phyloP scores from a whole-genome alignment of 176 grass and related monocot genomes.

The Alloteropsis semialata region DNA sequence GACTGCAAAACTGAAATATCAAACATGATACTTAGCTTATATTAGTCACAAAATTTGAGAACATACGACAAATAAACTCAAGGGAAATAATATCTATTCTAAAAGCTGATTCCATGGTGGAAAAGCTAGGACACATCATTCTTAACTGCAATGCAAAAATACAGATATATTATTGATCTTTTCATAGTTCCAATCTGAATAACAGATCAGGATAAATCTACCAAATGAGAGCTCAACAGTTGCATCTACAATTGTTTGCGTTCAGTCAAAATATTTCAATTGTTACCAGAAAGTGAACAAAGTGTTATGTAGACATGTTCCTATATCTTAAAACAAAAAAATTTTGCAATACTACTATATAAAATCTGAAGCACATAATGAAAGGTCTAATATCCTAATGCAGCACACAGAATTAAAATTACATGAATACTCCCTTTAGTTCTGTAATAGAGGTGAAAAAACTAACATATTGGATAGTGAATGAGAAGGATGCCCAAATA shows the following conservation, averaged over 20 bases:
- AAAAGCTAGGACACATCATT: neutral
- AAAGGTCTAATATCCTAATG: neutral
- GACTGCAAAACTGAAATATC: constrained; percentile 69
- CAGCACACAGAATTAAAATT: neutral
- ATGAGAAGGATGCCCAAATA: neutral
- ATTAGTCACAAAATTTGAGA: neutral
- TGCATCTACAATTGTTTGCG: neutral
- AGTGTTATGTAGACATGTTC: neutral
- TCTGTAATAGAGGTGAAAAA: neutral
- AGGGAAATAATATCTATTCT: neutral
- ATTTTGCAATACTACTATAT: neutral
- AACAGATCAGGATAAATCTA: neutral
- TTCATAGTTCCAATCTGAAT: neutral
- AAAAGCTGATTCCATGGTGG: neutral
- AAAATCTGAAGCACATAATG: neutral
- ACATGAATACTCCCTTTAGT: neutral
- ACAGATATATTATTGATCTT: neutral
- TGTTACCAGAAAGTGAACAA: neutral
- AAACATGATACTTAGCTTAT: constrained; percentile 39
- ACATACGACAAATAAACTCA: neutral
- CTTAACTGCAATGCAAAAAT: neutral
- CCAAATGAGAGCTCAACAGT: neutral
- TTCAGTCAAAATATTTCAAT: neutral
- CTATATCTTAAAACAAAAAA: neutral
- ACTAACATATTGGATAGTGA: neutral